Evolutionary conservation across 2,329 filamentous ascomycete genomes (phyloP), one percentile per base, ranked within the genome.

Genomic region (Verticillium tricorpus): DNA sequence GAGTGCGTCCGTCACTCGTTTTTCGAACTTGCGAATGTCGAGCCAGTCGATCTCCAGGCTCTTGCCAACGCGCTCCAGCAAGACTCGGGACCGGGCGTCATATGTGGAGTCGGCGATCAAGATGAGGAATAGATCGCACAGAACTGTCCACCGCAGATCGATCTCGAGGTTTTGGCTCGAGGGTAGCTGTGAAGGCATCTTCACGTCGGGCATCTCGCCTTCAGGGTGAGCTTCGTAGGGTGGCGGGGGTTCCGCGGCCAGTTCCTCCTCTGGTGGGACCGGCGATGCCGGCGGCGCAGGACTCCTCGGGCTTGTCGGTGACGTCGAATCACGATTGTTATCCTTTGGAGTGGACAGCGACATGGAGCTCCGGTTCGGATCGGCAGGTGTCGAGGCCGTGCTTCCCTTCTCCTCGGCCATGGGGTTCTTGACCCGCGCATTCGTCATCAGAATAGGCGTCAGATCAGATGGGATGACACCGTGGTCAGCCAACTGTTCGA

Each of bases 101-200:
- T 99, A 99, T 14, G 90, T 83, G 1, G 93, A 95, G 75, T 98
- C 94, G n/a, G 94, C 91, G 68, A 99, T 93, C n/a, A 99, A 83
- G 5, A 97, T 87, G 4, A 99, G 83, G 73, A 99, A 99, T 5
- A 99, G 79, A 75, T 99, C 95, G 72, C 95, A 99, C 2, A 99
- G 85, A 0, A 98, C 90, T 0, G 95, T 99, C 95, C 95, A 99
- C 19, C 95, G 88, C 60, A 99, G 83, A 73, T 99, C 95, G 62
- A 99, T 96, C 71, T 98, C 94, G 62, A 99, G 90, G 68, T 91
- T 95, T 61, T 89, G 86, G 1, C 90, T 92, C 3, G 85, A 87
- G 1, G 92, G 90, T 65, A 98, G 82, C 70, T 97, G 89, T 1
- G 91, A 92, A 0, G 93, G 92, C 0, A 87, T 92, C 68, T 89